Evolutionary conservation across 108 stramenopile genomes (phyloP), one percentile per base, ranked within the genome.

Genomic region (Fistulifera solaris): DNA sequence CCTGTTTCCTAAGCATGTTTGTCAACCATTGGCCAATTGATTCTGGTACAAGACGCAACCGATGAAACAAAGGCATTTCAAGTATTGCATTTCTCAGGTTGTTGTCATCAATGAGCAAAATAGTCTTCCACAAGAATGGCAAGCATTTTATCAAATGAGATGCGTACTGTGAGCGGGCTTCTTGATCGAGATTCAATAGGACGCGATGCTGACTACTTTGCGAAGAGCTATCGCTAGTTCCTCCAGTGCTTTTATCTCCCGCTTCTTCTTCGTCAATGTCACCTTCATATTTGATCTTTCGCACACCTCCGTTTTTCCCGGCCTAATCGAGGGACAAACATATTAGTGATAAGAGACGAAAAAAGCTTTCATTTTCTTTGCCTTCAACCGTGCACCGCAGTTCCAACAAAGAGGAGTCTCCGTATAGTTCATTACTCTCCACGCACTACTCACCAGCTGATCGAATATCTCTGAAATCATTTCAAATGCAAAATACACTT

Each of bases 11-110:
- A 1, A 64, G 28, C 70, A 71, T 71, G 31, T 38, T 21, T 3
- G 43, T 48, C 56, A 71, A 48, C 70, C 70, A 71, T 25, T 48
- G 48, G 10, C 63, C 63, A 17, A 63, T 39, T 17, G 21, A 23
- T 5, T 58, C 50, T n/a, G 18, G 61, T 46, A 21, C 47, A 38
- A 69, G 38, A 14, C 62, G 40, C n/a, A 48, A 15, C 17, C 62
- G 61, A 3, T 45, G 61, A 17, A 69, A 40, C 19, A 56, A 41
- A 48, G 62, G 51, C 25, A 22, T 50, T 57, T 58, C 51, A 24
- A 63, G 24, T 31, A 62, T 38, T 2, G 28, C 23, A 6, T 38
- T 47, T 1, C 68, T 47, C 23, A 44, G 38, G 16, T 57, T 26
- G 13, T 11, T 26, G 12, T 22, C 50, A 18, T 59, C 57, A 25